Base-by-base conservation (phyloP, 306 rosid genomes). In the Mimosa pudica region DNA sequence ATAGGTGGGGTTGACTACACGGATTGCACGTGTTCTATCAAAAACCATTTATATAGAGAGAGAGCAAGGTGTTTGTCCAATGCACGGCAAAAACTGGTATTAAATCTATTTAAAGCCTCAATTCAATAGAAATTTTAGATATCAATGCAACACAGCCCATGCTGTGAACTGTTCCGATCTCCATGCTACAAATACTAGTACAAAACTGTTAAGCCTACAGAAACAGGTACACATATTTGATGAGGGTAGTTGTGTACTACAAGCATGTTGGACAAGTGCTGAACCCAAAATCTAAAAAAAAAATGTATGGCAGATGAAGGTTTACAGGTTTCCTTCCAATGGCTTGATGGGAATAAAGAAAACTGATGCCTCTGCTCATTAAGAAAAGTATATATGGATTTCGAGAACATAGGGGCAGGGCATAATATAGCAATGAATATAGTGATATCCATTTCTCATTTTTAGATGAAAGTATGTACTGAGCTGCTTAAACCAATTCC, bases 121-220 rank as follows among this genome's bases (percentile, higher is more conserved):
- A 64, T 64, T 64, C 70, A 64, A 33, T 13, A 5, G 48, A 13
- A 36, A 66, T 38, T 66, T 16, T 7, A 16, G 12, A 36, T 8
- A 11, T 14, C 20, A 16, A 30, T 16, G 30, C 42, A 17, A 8
- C 48, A 7, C 48, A 7, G 13, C 12, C 71, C 17, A 35, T 35
- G 45, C 2, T 3, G 46, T 14, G 11, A 18, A 33, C 70, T 64
- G 46, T 64, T 64, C 8, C 70, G 0, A 30, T 38, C 30, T 36
- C 32, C 30, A 16, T 66, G 48, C 71, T 38, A 14, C 68, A 62
- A 32, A 32, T 61, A 45, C 44, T 36, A 38, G 70, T 36, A 65
- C 47, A 35, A 65, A 64, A 36, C 65, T n/a, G 36, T 64, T 71
- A 71, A 1, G 65, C 41, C 62, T 52, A 47, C 45, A 61, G 68